Base-by-base conservation (phyloP, 768 basidiomycete species). In the Tremella mesenterica region DNA sequence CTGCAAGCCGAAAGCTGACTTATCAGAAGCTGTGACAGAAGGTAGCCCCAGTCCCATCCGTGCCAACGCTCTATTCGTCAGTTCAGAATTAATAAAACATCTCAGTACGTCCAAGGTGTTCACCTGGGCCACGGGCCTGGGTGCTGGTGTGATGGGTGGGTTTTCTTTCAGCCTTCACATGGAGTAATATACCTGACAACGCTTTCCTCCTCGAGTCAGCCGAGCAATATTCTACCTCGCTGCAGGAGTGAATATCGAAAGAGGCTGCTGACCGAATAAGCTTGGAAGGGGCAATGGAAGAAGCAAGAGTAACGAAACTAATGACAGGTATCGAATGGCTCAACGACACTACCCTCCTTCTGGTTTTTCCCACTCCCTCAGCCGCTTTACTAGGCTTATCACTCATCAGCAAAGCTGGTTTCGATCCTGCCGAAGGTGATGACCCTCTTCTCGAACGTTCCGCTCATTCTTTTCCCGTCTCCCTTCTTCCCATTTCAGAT, bases 281-380 rank as follows among this genome's bases (percentile, higher is more conserved):
- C n/a, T n/a, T n/a, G n/a, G n/a, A n/a, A n/a, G n/a, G n/a, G n/a
- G n/a, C n/a, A n/a, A n/a, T n/a, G n/a, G n/a, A n/a, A n/a, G n/a
- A n/a, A n/a, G n/a, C n/a, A n/a, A n/a, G n/a, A n/a, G n/a, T n/a
- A n/a, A n/a, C n/a, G n/a, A 31, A 28, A 28, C 8, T 16, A 33
- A 25, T 21, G 5, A 21, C 18, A 70, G 71, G 71, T 30, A 67
- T 73, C 45, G 71, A 73, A 61, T 73, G 71, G 71, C 61, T 73
- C 4, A 71, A 69, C 53, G 71, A 73, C 46, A 63, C 62, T 2
- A 65, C 63, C 5, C 54, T 73, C 12, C 53, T 58, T 27, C 56
- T 73, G 44, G 47, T 73, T 21, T 73, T 69, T 52, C 51, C 58
- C 13, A 56, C 60, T n/a, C 55, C 67, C 5, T 51, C 58, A 7